These are phyloP conservation scores for Phytopythium vexans DNA, from an alignment of 352 stramenopile species.

Conservation along the genomic window DNA sequence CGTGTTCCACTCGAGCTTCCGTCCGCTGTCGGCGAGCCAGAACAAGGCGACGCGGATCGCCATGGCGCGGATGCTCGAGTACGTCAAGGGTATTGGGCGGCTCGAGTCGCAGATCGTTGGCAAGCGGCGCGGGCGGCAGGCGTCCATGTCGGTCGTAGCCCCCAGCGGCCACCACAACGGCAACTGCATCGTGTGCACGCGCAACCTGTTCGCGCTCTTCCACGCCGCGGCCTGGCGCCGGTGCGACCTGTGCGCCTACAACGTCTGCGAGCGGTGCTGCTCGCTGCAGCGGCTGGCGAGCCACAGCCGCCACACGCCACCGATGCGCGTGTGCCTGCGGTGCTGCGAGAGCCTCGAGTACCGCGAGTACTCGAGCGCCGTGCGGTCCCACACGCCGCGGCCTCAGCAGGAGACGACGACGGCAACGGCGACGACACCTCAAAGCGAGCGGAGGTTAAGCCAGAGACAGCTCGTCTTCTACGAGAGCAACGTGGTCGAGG, in stretches of 20 bases:
- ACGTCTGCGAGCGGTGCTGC: constrained; percentile 27
- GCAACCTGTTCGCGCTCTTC: constrained; percentile 21
- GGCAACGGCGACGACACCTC: neutral
- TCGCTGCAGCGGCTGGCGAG: constrained; percentile 27
- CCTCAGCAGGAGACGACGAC: neutral
- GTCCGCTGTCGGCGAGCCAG: constrained; percentile 7
- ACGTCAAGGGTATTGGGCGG: constrained; percentile 23
- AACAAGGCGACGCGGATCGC: constrained; percentile 2
- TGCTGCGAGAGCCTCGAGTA: constrained; percentile 40
- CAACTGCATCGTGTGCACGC: constrained; percentile 33
- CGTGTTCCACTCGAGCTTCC: constrained; percentile 18
- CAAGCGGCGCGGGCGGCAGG: constrained; percentile 17
- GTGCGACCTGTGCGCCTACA: constrained; percentile 33
- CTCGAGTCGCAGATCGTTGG: constrained; percentile 14
- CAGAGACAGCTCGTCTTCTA: no score
- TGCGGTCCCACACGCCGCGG: neutral
- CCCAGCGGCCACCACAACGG: constrained; percentile 17
- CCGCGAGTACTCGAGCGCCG: constrained; percentile 24
- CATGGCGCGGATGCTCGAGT: constrained; percentile 14
- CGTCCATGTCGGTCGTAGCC: constrained; percentile 1
- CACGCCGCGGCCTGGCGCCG: constrained; percentile 20
- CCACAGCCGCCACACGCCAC: constrained; percentile 22
- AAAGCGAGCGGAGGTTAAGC: neutral
- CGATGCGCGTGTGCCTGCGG: constrained; percentile 30
- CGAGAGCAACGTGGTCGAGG: no score